A percentile compares a stretch with the other conserved stretches of the same genome.
Conservation (phyloP, 345 rosid species). For the Draba incana region DNA sequence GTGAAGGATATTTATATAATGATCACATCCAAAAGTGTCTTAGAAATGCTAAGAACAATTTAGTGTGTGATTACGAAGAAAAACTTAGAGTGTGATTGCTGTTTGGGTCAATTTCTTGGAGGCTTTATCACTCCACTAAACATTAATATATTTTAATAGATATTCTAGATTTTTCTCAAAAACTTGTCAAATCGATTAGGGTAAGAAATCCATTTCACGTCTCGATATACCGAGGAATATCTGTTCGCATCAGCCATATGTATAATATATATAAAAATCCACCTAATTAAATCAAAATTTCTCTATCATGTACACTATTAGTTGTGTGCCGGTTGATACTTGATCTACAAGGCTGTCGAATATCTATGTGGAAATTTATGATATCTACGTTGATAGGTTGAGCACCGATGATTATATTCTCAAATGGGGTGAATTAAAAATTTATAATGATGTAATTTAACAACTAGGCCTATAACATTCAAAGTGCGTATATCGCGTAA, state of each 20-base stretch:
- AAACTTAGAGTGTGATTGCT: slow-evolving; percentile 27
- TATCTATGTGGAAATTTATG: slow-evolving; percentile 13
- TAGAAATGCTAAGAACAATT: background rate
- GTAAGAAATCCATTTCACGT: slow-evolving; percentile 42
- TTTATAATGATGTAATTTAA: background rate
- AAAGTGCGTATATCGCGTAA: background rate
- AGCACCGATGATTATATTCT: slow-evolving; percentile 1
- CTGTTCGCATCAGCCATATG: slow-evolving; percentile 19
- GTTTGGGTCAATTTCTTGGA: slow-evolving; percentile 31
- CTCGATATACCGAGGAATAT: slow-evolving; percentile 24
- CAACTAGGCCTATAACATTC: slow-evolving; percentile 5
- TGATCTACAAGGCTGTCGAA: slow-evolving; percentile 19
- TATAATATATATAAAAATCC: background rate
- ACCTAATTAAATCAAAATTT: slow-evolving; percentile 6
- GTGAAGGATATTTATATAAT: slow-evolving; percentile 25
- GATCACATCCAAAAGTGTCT: slow-evolving; percentile 27
- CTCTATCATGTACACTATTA: slow-evolving; percentile 12
- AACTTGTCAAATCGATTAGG: slow-evolving; percentile 43
- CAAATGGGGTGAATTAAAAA: background rate
- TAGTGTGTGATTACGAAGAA: slow-evolving; percentile 8
- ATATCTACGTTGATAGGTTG: slow-evolving; percentile 8
- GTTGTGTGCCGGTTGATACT: slow-evolving; percentile 19
- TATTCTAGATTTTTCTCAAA: slow-evolving; percentile 24
- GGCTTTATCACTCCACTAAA: slow-evolving; percentile 41
- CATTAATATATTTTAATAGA: slow-evolving; percentile 18